phyloP scores from a whole-genome alignment of 805 yeast genomes.

The Nakazawaea populi region DNA sequence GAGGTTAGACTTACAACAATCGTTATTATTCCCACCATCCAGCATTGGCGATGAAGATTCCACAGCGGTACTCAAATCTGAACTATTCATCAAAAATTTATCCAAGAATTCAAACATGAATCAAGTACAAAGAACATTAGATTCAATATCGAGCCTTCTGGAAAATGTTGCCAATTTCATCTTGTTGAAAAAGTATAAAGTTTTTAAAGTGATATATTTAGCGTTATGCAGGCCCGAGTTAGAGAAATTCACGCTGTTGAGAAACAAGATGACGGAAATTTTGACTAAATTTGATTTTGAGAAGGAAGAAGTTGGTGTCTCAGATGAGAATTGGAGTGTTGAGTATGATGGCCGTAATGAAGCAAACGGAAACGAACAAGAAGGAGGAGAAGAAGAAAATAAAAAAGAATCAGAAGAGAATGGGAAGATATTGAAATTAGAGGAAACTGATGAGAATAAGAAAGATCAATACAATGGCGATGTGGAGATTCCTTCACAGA shows the following conservation, averaged over 20 bases:
- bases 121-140: neutral
- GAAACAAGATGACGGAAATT: neutral
- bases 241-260: neutral
- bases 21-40: neutral
- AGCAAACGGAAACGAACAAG: neutral
- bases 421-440: no score
- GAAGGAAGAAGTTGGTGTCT: neutral
- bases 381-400: neutral
- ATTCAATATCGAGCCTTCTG: neutral
- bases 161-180: neutral
- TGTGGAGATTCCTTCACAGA: no score
- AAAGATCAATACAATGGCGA: no score
- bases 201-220: conserved; percentile 3
- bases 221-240: conserved; percentile 1
- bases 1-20: conserved; percentile 4
- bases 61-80: neutral
- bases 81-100: neutral
- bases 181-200: conserved; percentile 5
- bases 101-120: neutral
- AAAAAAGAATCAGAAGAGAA: neutral
- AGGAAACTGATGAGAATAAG: no score
- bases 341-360: neutral
- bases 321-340: neutral
- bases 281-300: conserved; percentile 3
- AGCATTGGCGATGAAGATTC: no score